Base-by-base conservation (phyloP, 1,284 basidiomycete species). In the Rhodotorula sp. region DNA sequence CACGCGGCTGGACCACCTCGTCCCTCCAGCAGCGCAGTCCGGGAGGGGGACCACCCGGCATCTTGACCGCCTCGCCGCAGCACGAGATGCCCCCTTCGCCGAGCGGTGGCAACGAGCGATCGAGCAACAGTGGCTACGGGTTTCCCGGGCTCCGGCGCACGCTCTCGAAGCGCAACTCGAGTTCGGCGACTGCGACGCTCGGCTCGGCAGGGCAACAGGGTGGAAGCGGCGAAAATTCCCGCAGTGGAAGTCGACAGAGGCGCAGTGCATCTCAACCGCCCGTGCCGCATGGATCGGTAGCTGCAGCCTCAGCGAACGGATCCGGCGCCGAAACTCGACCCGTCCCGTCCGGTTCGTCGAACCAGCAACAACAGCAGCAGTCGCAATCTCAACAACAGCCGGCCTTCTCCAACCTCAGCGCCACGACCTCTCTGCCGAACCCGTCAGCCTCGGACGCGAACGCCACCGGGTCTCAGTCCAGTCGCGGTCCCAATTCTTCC, bases 241-340 rank as follows among this genome's bases (percentile, higher is more conserved):
- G 54, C 21, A 43, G 8, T 1, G n/a, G 43, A 21, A 43, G 66
- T 14, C 73, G 51, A 23, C 51, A 59, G 29, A 39, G 65, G 7
- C 47, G 75, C 21, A 76, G 75, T 16, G 66, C 73, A 18, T 72
- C 70, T 0, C 75, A 74, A 48, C 75, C 75, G 29, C 72, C 74
- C 5, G 61, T 49, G 6, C 62, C 66, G 16, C 57, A 43, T 7
- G 39, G 46, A 0, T 48, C n/a, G 29, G 26, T 16, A 43, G 39
- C 12, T 5, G 58, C 43, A n/a, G 23, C 47, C 46, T 62, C 68
- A 3, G 46, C 34, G 31, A 43, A 58, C 15, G 43, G 43, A 52
- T 51, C 58, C 39, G 58, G 18, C 39, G 39, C 56, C 26, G 48
- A 43, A 43, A n/a, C 18, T 56, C 54, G 26, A 15, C 26, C n/a